A percentile compares a stretch with the other conserved stretches of the same genome.
Conservation (phyloP, 1,284 basidiomycete genomes). For the Sanguinoderma infundibulare region DNA sequence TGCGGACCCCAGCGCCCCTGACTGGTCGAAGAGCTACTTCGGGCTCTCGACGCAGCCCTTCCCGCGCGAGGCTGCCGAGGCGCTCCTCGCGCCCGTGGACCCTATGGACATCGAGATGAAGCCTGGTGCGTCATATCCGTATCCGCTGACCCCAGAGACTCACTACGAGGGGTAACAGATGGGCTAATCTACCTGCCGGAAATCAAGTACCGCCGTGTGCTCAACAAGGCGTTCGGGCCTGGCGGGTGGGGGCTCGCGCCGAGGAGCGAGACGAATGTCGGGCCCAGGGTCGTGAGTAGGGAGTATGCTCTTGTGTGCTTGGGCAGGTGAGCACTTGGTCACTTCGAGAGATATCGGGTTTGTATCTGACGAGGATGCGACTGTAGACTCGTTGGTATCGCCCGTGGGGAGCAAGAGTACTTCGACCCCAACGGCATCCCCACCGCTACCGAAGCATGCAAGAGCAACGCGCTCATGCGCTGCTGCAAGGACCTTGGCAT, state of each 20-base stretch:
- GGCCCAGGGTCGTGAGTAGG: slow-evolving; percentile 86
- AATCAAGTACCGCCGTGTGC: slow-evolving; percentile 95
- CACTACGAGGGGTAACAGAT: slow-evolving; percentile 51
- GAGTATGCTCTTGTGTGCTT: slow-evolving; percentile 96
- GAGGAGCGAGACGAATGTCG: slow-evolving; percentile 90
- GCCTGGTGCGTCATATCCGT: slow-evolving; percentile 63
- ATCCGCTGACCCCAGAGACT: not conserved
- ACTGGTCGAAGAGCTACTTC: slow-evolving; percentile 90
- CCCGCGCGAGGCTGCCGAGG: slow-evolving; percentile 72
- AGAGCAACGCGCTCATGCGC: slow-evolving; percentile 96
- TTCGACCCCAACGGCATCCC: slow-evolving; percentile 92
- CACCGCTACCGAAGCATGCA: slow-evolving; percentile 94
- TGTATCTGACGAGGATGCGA: not conserved
- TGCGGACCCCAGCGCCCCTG: slow-evolving; percentile 36
- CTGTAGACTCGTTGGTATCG: slow-evolving; percentile 85
- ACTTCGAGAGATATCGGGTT: not conserved
- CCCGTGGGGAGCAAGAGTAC: slow-evolving; percentile 96
- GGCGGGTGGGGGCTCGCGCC: slow-evolving; percentile 98
- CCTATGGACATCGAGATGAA: slow-evolving; percentile 91
- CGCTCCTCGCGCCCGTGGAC: slow-evolving; percentile 79
- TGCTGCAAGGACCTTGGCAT: slow-evolving; percentile 98
- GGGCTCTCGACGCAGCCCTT: slow-evolving; percentile 87
- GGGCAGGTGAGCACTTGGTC: slow-evolving; percentile 62
- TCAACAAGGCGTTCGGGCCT: slow-evolving; percentile 95
- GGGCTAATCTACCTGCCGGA: slow-evolving; percentile 96